These are phyloP conservation scores for Vairimorpha apis DNA, from an alignment of 371 early-diverging fungal species.

Conservation along the genomic window DNA sequence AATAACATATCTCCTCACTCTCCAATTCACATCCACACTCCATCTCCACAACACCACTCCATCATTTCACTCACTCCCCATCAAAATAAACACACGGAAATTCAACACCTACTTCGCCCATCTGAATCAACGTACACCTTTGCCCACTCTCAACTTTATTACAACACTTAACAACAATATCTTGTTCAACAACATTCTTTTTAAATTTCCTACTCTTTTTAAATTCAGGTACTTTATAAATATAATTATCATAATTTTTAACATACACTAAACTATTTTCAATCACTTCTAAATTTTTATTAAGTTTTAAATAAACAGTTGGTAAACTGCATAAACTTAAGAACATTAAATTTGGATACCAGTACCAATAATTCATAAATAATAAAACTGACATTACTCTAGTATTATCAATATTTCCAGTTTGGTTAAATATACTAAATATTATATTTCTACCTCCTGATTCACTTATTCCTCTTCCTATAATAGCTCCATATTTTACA, in stretches of 20 bases:
- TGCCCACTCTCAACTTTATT: neutral
- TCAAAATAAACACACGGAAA: slow-evolving; percentile 21
- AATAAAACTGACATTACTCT: slow-evolving; percentile 87
- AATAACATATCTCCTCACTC: no score
- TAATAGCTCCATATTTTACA: slow-evolving; percentile 89
- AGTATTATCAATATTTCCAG: slow-evolving; percentile 77
- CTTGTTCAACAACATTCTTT: slow-evolving; percentile 9
- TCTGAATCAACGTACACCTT: slow-evolving; percentile 30
- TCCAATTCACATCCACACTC: no score
- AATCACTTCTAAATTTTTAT: slow-evolving; percentile 41
- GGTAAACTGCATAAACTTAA: slow-evolving; percentile 50
- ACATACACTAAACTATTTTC: slow-evolving; percentile 5
- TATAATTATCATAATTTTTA: slow-evolving; percentile 26
- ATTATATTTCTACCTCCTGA: slow-evolving; percentile 83
- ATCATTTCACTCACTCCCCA: slow-evolving; percentile 19
- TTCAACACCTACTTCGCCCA: slow-evolving; percentile 25
- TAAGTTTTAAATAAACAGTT: slow-evolving; percentile 41
- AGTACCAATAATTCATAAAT: slow-evolving; percentile 97
- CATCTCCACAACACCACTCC: neutral
- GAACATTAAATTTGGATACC: slow-evolving; percentile 75
- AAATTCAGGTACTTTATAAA: slow-evolving; percentile 33
- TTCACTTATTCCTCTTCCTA: slow-evolving; percentile 92
- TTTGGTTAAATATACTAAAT: slow-evolving; percentile 76
- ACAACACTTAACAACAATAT: slow-evolving; percentile 12
- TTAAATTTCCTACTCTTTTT: slow-evolving; percentile 46